Conservation (phyloP, 1,284 basidiomycete species). For the Fomitopsis palustris region DNA sequence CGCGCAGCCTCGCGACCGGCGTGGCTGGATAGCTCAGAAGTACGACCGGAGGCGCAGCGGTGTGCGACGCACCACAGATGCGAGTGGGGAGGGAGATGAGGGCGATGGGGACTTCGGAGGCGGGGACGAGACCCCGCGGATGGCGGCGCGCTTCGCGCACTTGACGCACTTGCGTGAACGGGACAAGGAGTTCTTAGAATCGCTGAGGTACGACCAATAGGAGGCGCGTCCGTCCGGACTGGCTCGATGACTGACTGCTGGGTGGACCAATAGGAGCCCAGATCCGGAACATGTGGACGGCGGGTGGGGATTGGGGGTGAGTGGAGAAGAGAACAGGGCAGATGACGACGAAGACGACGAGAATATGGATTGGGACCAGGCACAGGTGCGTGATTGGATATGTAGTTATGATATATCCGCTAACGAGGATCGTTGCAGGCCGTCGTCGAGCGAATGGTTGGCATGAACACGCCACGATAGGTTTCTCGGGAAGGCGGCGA, state of each 20-base stretch:
- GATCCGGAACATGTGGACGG: constrained; percentile 45
- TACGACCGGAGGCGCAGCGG: constrained; percentile 7
- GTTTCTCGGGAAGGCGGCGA: not conserved
- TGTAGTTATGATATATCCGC: not conserved
- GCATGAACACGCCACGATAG: constrained; percentile 35
- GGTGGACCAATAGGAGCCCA: constrained; percentile 38
- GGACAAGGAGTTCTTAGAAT: constrained; percentile 56
- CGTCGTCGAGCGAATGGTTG: constrained; percentile 63
- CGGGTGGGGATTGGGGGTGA: constrained; percentile 65
- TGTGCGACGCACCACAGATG: not conserved
- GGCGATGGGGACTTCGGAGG: constrained; percentile 29
- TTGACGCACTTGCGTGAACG: constrained; percentile 30
- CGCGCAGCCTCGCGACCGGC: constrained; percentile 67
- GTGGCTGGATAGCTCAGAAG: constrained; percentile 69
- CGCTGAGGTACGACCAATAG: constrained; percentile 37
- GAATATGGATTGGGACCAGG: constrained; percentile 58
- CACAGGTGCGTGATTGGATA: constrained; percentile 40
- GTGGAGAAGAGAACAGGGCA: constrained; percentile 40
- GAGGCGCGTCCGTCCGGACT: too few species aligned
- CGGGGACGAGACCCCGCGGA: constrained; percentile 51
- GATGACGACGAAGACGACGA: constrained; percentile 31
- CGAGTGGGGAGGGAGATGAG: constrained; percentile 7
- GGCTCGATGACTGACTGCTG: not conserved
- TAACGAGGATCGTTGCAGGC: constrained; percentile 33
- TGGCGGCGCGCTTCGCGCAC: constrained; percentile 27